phyloP scores from a whole-genome alignment of 495 filamentous ascomycete species.

The Cercophora samala region DNA sequence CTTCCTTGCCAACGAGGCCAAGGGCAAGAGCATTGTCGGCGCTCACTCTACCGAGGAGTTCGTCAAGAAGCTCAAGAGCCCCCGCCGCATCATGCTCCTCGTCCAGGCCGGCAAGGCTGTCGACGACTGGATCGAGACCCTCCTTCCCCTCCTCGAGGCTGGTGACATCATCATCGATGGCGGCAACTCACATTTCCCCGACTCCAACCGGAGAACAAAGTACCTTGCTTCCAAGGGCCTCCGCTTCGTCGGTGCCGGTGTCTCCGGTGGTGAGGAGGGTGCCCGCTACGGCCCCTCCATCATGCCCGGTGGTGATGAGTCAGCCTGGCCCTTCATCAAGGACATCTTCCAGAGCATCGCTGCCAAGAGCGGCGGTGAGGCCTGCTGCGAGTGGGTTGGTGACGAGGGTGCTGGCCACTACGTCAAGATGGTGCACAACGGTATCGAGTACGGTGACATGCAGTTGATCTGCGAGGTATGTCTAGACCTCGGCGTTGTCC shows the following conservation, averaged over 20 bases:
- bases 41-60: constrained; percentile 94
- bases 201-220: constrained; percentile 91
- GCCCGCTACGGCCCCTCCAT: constrained; percentile 94
- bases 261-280: constrained; percentile 99
- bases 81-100: constrained; percentile 93
- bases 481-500: neutral
- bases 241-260: constrained; percentile 94
- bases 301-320: constrained; percentile 98
- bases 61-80: constrained; percentile 90
- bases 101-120: constrained; percentile 98
- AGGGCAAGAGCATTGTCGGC: constrained; percentile 90
- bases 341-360: constrained; percentile 97
- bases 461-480: constrained; percentile 97
- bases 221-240: constrained; percentile 84
- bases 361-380: constrained; percentile 92
- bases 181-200: constrained; percentile 98
- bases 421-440: constrained; percentile 99
- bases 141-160: constrained; percentile 82
- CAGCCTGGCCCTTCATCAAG: constrained; percentile 98
- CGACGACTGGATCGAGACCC: constrained; percentile 95
- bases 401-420: constrained; percentile 99
- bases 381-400: constrained; percentile 99
- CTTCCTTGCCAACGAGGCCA: constrained; percentile 91
- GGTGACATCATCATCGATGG: constrained; percentile 99
- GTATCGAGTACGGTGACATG: constrained; percentile 99